Conservation (phyloP, 2,329 filamentous ascomycete genomes). For the Torrubiella hemipterigena region DNA sequence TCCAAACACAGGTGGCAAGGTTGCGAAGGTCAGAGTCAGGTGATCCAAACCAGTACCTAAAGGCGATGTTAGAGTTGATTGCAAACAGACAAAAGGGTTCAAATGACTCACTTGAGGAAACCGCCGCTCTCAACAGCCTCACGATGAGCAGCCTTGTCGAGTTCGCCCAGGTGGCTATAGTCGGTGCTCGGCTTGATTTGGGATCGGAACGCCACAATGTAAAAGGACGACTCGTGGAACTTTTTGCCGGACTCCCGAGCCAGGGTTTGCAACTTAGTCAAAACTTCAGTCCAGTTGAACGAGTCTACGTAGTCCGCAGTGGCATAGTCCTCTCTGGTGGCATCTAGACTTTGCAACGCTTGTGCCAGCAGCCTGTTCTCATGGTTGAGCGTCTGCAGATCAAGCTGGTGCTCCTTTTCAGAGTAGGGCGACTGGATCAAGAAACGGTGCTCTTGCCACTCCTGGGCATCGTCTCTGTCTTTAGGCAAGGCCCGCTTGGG, state of each 20-base stretch:
- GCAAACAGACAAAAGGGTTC: not conserved
- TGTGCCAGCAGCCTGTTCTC: constrained; percentile 60
- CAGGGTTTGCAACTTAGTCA: constrained; percentile 45
- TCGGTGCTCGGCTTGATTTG: constrained; percentile 56
- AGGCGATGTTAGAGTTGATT: not conserved
- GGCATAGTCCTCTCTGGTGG: constrained; percentile 59
- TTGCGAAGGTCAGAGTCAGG: constrained; percentile 61
- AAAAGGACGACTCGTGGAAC: constrained; percentile 59
- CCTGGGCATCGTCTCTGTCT: too few species aligned
- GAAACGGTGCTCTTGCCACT: constrained; percentile 13
- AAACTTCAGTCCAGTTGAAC: constrained; percentile 64
- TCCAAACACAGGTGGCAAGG: constrained; percentile 68
- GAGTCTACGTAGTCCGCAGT: constrained; percentile 59
- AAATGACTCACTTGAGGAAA: constrained; percentile 56
- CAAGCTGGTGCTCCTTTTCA: constrained; percentile 56
- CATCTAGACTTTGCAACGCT: constrained; percentile 53
- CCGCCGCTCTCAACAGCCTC: constrained; percentile 73
- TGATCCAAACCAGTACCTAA: constrained; percentile 75
- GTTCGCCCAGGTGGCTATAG: constrained; percentile 52
- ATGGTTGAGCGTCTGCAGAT: constrained; percentile 52
- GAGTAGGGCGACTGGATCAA: constrained; percentile 69
- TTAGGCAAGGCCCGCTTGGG: too few species aligned
- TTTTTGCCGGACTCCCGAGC: constrained; percentile 25
- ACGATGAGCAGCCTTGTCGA: constrained; percentile 69
- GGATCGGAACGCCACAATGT: constrained; percentile 76